Base-by-base conservation (phyloP, 495 filamentous ascomycete genomes). In the Parathielavia appendiculata region DNA sequence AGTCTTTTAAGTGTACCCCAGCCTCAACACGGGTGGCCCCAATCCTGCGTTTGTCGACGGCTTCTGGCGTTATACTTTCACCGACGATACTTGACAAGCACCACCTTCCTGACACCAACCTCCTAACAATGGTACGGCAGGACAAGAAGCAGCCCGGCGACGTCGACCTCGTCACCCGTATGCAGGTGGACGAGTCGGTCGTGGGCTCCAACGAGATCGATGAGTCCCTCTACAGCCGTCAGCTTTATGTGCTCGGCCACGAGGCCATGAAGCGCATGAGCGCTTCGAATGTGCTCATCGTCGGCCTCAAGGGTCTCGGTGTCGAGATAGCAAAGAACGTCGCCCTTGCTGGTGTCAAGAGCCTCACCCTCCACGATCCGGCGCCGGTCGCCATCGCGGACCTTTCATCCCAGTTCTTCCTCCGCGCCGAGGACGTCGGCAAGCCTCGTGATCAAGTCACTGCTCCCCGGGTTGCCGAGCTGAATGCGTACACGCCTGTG, bases 231-330 rank as follows among this genome's bases (percentile, higher is more conserved):
- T 99, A 99, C 81, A 96, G 91, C 73, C 84, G 95, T 56, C 95
- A 99, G 75, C 89, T 99, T 47, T 95, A 98, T 72, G 93, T 98
- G 51, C 84, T 99, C 57, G 95, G 95, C 34, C 95, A 97, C 74
- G 95, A 99, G 78, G 95, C 95, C 53, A 99, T 99, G 95, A 97
- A 95, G 77, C 89, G 92, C 56, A 99, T 99, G 95, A 82, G 91
- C 70, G 88, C 91, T 50, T 97, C 95, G 20, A 91, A 97, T 71
- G 84, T 99, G 45, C 87, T 99, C 19, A 83, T 99, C 52, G 88
- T 91, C 52, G 95, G 95, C 53, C 75, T 97, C 63, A 90, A 91
- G 70, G 93, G 95, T 19, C 82, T 99, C 35, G 95, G 95, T 75
- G 91, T 96, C 49, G 95, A 99, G 75, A 96, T 99, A 67, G 92